Base-by-base conservation (phyloP, 2,329 filamentous ascomycete genomes). In the Aspergillus carbonarius region DNA sequence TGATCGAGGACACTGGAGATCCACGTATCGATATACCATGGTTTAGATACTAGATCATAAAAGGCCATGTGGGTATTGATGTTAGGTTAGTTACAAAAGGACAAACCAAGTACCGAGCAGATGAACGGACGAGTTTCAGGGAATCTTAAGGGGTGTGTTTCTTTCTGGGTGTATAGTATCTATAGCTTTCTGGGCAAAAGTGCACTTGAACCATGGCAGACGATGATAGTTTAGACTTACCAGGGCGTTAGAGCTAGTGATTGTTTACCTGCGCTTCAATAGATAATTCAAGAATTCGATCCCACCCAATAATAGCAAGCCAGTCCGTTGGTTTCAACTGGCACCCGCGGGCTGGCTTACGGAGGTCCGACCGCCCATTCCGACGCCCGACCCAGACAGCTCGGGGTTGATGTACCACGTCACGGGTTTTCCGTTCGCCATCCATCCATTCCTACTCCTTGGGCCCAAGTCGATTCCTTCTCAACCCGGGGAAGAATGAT, bases 1-100 rank as follows among this genome's bases (percentile, higher is more conserved):
- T 54, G 51, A 25, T 44, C 30, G 9, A 32, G 9, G 30, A 32
- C 9, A 42, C 23, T 18, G n/a, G 30, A 54, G 51, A 54, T 44
- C 23, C 53, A 53, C 40, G 44, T 57, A 44, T 53, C 39, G 12
- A 37, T 37, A 47, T 53, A 53, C 51, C 48, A 57, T 49, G 42
- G 30, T 32, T 53, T 52, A 46, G 37, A 50, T 47, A 25, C 25
- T 53, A 53, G 30, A 32, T 35, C 50, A 27, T 54, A 54, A 47
- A 40, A 58, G 23, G 34, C 42, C 27, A 48, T 52, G 35, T 40
- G 35, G 54, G 49, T 9, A 46, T 57, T 50, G 58, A 46, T 51
- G 47, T 46, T 42, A 27, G 42, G 15, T 30, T 46, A 30, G 23
- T 17, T 27, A 6, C n/a, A 18, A 27, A 30, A 47, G 25, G 32